These are phyloP conservation scores for Xerophyta viscosa DNA, from an alignment of 106 monocot species.

Conservation along the genomic window DNA sequence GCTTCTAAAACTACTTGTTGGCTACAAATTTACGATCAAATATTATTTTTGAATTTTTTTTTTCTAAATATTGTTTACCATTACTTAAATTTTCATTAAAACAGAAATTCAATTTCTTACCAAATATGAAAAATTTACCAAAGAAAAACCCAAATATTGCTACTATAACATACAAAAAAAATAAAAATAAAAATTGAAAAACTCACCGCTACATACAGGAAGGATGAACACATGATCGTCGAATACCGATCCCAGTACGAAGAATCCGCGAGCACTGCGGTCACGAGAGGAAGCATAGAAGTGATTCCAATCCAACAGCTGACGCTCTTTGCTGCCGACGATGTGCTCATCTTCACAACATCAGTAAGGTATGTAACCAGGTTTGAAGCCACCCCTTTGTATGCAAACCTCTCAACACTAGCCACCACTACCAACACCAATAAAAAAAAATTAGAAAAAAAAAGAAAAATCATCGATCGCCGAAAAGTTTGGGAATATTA, in stretches of 20 bases:
- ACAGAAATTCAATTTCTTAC: too few relatives aligned
- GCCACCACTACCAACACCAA: constrained; percentile 51
- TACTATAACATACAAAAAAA: too few relatives aligned
- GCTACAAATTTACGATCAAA: too few relatives aligned
- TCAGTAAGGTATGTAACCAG: constrained; percentile 85
- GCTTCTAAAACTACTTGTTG: too few relatives aligned
- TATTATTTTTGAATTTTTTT: too few relatives aligned
- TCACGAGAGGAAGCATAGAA: constrained; percentile 79
- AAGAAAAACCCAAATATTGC: too few relatives aligned
- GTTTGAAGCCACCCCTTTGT: constrained; percentile 95
- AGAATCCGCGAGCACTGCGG: constrained; percentile 72
- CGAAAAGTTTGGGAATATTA: background rate
- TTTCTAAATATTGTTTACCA: too few relatives aligned
- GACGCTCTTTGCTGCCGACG: constrained; percentile 76
- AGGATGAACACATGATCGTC: constrained; percentile 57
- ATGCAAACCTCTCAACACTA: constrained; percentile 87
- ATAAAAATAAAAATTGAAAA: background rate
- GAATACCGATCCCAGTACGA: constrained; percentile 93
- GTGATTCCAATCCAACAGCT: constrained; percentile 79
- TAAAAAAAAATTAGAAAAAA: background rate
- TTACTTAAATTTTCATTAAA: too few relatives aligned
- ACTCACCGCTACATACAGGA: constrained; percentile 65
- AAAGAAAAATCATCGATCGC: background rate
- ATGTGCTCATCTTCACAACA: constrained; percentile 63
- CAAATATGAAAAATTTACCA: too few relatives aligned